Percentiles rank a stretch among this genome's conserved stretches.
phyloP scores from a whole-genome alignment of 2,329 filamentous ascomycete species.

The Phialophora expanda region DNA sequence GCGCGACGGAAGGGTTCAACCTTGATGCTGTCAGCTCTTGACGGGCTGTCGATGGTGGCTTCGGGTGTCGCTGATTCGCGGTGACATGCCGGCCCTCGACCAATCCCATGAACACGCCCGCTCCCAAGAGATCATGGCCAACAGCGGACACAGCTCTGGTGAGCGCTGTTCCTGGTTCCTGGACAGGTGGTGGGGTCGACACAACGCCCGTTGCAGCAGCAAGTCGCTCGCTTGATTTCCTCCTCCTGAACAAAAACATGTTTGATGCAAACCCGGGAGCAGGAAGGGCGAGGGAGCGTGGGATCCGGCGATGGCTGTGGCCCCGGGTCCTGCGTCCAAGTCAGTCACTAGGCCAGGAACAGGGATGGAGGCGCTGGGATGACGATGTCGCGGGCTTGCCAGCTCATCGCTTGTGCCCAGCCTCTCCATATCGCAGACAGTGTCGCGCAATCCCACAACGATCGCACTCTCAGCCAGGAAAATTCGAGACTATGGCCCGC shows the following conservation, averaged over 20 bases:
- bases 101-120: constrained; percentile 18
- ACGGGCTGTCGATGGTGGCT: constrained; percentile 1
- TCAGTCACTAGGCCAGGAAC: constrained; percentile 4
- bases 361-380: constrained; percentile 19
- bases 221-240: constrained; percentile 3
- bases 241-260: not conserved
- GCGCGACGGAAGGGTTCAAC: constrained; percentile 2
- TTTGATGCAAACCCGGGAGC: constrained; percentile 2
- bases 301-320: constrained; percentile 2
- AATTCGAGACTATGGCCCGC: constrained; percentile 29
- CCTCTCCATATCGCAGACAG: constrained; percentile 20
- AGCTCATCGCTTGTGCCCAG: constrained; percentile 27
- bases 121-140: constrained; percentile 12
- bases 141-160: constrained; percentile 2
- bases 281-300: not conserved
- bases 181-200: constrained; percentile 17
- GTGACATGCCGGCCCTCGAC: not conserved
- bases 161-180: constrained; percentile 22
- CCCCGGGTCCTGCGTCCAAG: not conserved
- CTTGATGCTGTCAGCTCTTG: constrained; percentile 13
- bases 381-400: constrained; percentile 23
- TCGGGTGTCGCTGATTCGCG: constrained; percentile 22
- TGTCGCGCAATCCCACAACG: constrained; percentile 6
- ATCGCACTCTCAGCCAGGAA: constrained; percentile 10
- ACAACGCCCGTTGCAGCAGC: not conserved